Evolutionary conservation across 75 land plant genomes (phyloP).

Genomic region (Ceratopteris richardii): DNA sequence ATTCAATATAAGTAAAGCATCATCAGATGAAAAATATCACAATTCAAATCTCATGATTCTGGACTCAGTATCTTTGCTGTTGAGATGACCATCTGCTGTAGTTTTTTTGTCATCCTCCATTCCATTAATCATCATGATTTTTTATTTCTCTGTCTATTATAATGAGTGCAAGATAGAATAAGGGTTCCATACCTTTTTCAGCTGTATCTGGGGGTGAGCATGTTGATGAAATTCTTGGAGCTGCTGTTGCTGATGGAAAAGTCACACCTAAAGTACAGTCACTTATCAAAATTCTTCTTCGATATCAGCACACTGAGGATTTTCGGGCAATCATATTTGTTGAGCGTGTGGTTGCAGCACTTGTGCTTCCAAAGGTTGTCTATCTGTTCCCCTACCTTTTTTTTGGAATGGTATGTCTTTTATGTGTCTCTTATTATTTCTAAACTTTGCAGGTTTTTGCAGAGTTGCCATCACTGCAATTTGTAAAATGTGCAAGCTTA

Average conservation of each 20-base stretch:
- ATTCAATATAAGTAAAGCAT: too few species aligned
- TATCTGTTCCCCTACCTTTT: background rate
- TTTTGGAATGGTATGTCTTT: background rate
- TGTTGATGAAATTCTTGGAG: conserved; percentile 92
- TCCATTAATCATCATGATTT: too few species aligned
- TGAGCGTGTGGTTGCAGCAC: conserved; percentile 92
- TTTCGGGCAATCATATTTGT: conserved; percentile 99
- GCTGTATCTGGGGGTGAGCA: conserved; percentile 99
- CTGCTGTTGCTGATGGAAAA: conserved; percentile 99
- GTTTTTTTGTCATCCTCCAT: too few species aligned
- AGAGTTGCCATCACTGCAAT: conserved; percentile 89
- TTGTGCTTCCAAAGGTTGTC: conserved; percentile 87
- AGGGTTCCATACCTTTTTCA: conserved; percentile 17
- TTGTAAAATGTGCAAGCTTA: conserved; percentile 82
- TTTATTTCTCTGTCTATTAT: too few species aligned
- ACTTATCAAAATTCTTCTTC: conserved; percentile 74
- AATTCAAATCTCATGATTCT: too few species aligned
- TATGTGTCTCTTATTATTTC: conserved; percentile 3
- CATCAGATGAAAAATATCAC: too few species aligned
- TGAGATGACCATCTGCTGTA: too few species aligned
- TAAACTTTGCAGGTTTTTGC: conserved; percentile 66
- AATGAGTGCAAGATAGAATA: too few species aligned
- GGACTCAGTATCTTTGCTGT: too few species aligned
- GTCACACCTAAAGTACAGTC: conserved; percentile 99
- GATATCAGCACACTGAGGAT: conserved; percentile 88